These are phyloP conservation scores for Evansstolkia leycettana DNA, from an alignment of 495 filamentous ascomycete genomes.

Conservation along the genomic window DNA sequence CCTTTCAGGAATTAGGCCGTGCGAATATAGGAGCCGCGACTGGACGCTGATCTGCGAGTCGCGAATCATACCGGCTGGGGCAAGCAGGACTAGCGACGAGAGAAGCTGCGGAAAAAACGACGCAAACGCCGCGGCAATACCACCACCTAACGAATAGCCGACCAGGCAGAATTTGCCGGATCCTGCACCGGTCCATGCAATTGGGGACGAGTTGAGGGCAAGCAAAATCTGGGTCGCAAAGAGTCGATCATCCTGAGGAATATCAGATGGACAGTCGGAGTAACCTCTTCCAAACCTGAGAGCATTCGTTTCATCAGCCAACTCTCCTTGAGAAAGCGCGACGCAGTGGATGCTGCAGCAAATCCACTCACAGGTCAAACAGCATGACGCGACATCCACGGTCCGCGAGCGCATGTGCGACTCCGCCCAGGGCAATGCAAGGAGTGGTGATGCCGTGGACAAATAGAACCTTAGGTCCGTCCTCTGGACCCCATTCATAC, in stretches of 20 bases:
- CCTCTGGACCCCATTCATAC: constrained; percentile 83
- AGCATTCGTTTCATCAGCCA: neutral
- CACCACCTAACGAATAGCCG: constrained; percentile 80
- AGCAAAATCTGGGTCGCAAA: constrained; percentile 65
- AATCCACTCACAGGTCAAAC: constrained; percentile 49
- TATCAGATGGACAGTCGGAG: constrained; percentile 52
- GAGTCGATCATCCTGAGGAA: constrained; percentile 60
- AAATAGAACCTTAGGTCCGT: constrained; percentile 66
- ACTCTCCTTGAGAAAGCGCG: too few relatives aligned
- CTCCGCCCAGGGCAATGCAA: constrained; percentile 52
- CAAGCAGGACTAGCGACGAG: constrained; percentile 56
- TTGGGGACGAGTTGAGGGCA: constrained; percentile 53
- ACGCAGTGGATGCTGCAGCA: too few relatives aligned
- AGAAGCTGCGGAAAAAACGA: constrained; percentile 56
- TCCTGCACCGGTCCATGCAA: constrained; percentile 51
- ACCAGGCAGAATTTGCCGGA: constrained; percentile 52
- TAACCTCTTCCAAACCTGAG: constrained; percentile 67
- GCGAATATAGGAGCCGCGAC: constrained; percentile 48
- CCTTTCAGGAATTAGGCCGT: constrained; percentile 44
- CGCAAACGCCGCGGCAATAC: constrained; percentile 64
- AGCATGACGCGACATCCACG: constrained; percentile 74
- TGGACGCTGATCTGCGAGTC: constrained; percentile 46
- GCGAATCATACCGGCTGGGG: constrained; percentile 61
- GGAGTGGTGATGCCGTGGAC: constrained; percentile 84
- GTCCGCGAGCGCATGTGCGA: constrained; percentile 59